These are phyloP conservation scores for Psidium guajava DNA, from an alignment of 345 rosid species.

Conservation along the genomic window DNA sequence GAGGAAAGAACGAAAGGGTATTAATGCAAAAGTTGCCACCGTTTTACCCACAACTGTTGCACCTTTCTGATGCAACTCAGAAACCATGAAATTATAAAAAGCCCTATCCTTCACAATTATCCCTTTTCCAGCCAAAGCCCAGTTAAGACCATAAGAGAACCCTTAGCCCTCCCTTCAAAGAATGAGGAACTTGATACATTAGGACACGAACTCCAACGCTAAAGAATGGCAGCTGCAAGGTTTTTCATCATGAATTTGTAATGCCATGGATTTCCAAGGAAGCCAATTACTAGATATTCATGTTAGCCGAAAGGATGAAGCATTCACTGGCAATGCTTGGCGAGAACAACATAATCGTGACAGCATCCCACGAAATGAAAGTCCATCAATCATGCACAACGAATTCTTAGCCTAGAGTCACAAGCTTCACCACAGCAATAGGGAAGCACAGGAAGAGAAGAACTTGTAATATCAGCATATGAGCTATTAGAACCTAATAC, in stretches of 20 bases:
- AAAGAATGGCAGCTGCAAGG: not conserved
- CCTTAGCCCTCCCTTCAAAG: not conserved
- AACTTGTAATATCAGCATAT: not conserved
- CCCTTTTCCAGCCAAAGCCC: not conserved
- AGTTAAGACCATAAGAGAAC: not conserved
- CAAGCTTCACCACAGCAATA: not conserved
- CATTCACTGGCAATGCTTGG: not conserved
- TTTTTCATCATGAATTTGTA: not conserved
- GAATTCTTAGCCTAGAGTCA: not conserved
- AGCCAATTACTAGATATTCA: not conserved
- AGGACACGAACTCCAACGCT: not conserved
- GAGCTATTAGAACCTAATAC: not conserved
- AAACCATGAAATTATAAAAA: not conserved
- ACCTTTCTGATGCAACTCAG: not conserved
- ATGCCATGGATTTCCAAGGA: not conserved
- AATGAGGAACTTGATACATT: not conserved
- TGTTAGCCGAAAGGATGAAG: not conserved
- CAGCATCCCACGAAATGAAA: not conserved
- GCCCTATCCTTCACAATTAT: not conserved
- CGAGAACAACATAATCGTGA: not conserved
- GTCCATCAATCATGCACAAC: not conserved
- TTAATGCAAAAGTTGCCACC: not conserved
- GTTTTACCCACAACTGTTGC: not conserved
- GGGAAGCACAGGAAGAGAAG: not conserved
- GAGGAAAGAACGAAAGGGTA: not conserved